Evolutionary conservation across 2,329 filamentous ascomycete species (phyloP), one percentile per base, ranked within the genome.

Genomic region (Fusarium brachygibbosum): DNA sequence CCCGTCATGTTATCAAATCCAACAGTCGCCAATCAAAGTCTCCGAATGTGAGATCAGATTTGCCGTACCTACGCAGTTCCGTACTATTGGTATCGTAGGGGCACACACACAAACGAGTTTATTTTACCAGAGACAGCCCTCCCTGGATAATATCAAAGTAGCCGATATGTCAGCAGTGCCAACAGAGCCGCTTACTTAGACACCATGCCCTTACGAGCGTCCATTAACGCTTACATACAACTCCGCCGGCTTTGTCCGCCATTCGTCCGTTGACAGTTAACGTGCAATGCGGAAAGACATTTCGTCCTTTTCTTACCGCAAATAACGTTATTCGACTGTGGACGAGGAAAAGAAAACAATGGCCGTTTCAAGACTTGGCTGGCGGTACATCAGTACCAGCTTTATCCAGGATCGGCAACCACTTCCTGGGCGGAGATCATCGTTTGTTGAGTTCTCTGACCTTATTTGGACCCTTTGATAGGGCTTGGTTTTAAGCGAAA

Each of bases 221-320:
- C 19, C 40, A 44, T 53, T 44, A 2, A 21, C 46, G 41, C 46
- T 70, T 63, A 63, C 29, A 25, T 25, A 25, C 55, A 70, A 69
- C 57, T 41, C 66, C 66, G 66, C 66, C 19, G 40, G 17, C 11
- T 52, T 58, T 52, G 57, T 67, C 64, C 63, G 51, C 17, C 25
- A 16, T 57, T 66, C 62, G 63, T 66, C 63, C 62, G 55, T 29
- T n/a, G 35, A 14, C 13, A 25, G 32, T 37, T 2, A 35, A 21
- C 11, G 13, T 25, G 28, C 21, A 41, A 31, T 29, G 23, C 48
- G 38, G 38, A 51, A 62, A 32, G 44, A 32, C 1, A 25, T 14
- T 49, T 40, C 37, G 16, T 41, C 42, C 19, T 25, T 46, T 32
- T 42, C 42, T 65, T 40, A 16, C 37, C 29, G n/a, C 28, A 31